These are phyloP conservation scores for Pythium dissotocum DNA, from an alignment of 352 stramenopile species.

Conservation along the genomic window DNA sequence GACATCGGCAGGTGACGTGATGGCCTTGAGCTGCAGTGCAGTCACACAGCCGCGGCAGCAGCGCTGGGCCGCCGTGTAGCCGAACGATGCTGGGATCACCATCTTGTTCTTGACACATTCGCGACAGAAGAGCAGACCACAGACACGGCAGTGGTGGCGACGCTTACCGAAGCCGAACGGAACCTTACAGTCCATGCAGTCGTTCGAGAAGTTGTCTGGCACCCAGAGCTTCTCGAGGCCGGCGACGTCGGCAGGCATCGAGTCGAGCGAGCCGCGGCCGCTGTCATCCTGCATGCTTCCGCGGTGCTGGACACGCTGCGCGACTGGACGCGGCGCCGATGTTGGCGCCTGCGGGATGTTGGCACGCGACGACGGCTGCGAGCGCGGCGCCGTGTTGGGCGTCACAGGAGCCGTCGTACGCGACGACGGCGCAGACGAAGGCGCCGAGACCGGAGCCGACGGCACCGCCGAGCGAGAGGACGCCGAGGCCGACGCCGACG, in stretches of 20 bases:
- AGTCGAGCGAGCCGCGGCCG: slow-evolving; percentile 55
- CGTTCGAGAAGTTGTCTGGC: slow-evolving; percentile 82
- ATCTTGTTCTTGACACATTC: slow-evolving; percentile 86
- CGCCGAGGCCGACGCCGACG: background rate
- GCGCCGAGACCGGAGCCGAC: slow-evolving; percentile 12
- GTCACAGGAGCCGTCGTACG: slow-evolving; percentile 5
- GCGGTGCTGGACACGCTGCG: slow-evolving; percentile 29
- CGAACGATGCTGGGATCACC: slow-evolving; percentile 73
- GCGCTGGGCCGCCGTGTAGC: slow-evolving; percentile 72
- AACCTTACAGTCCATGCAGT: slow-evolving; percentile 89
- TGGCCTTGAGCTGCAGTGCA: slow-evolving; percentile 83
- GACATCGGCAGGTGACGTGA: slow-evolving; percentile 83
- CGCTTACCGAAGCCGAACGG: slow-evolving; percentile 81
- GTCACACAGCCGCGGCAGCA: slow-evolving; percentile 86
- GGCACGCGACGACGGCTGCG: slow-evolving; percentile 12
- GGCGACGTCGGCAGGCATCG: slow-evolving; percentile 54
- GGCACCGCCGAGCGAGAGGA: slow-evolving; percentile 12
- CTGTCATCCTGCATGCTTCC: slow-evolving; percentile 26
- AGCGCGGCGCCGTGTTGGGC: slow-evolving; percentile 20
- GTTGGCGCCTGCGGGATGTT: slow-evolving; percentile 18
- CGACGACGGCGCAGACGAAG: slow-evolving; percentile 18
- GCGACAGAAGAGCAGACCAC: slow-evolving; percentile 79
- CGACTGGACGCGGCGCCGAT: background rate
- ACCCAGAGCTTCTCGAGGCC: slow-evolving; percentile 86
- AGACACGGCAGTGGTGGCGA: slow-evolving; percentile 86